Base-by-base conservation (phyloP, 1,139 yeast genomes). In the Yamadazyma dushanensis region DNA sequence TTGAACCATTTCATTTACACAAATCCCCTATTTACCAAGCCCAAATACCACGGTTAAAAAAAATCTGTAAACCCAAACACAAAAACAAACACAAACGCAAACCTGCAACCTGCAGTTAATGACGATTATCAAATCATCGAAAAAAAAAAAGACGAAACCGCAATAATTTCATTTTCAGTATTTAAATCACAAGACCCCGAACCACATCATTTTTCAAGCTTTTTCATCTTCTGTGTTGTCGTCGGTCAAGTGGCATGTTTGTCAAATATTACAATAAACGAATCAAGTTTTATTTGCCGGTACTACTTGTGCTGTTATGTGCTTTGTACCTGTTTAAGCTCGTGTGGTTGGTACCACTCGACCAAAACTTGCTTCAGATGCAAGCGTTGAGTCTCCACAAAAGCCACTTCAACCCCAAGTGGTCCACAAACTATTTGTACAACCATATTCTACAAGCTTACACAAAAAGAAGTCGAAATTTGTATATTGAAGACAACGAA, bases 351-450 rank as follows among this genome's bases (percentile, higher is more conserved):
- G 44, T 44, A 3, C 47, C 54, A 13, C 44, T 60, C 10, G 46
- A 54, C 31, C 67, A 63, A 39, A 34, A 30, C 14, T 34, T 35
- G 19, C 43, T 63, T 13, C 65, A 62, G 26, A 33, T 39, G 16
- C 38, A 53, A 9, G 59, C 67, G 8, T 41, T 62, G 10, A 46
- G 45, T 11, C 49, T 51, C 23, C 63, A 59, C 27, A 46, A 45
- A 9, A 50, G 59, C 3, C 19, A 26, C 2, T 66, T 63, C 44
- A 56, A 61, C 40, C 71, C 72, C 1, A 50, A 65, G 28, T 37
- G 49, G 29, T 41, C 51, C 15, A 47, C 63, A n/a, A 39, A 47
- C 31, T 45, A 45, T 14, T 29, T 65, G 4, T 51, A 59, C 19
- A 47, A 51, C 29, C 41, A 48, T 26, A 35, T 50, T 3, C 11